Evolutionary conservation across 2,329 filamentous ascomycete species (phyloP).

Genomic region (Curvularia verruculosa): DNA sequence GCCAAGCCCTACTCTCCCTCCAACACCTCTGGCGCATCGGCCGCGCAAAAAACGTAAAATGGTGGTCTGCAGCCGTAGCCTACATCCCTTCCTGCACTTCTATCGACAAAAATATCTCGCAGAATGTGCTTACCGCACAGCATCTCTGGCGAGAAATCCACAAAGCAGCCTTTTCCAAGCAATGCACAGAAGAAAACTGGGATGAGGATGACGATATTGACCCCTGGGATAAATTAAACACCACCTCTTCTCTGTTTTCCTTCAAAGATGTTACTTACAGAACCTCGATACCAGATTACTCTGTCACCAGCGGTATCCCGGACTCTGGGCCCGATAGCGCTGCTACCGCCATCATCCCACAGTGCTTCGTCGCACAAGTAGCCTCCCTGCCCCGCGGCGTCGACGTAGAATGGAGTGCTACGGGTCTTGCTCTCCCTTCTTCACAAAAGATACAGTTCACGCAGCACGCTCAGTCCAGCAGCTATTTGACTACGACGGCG

Average conservation of each 20-base stretch:
- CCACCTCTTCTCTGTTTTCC: conserved; percentile 42
- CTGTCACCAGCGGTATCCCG: not conserved
- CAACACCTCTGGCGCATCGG: conserved; percentile 92
- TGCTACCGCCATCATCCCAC: conserved; percentile 54
- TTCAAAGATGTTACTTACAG: conserved; percentile 36
- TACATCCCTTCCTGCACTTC: conserved; percentile 21
- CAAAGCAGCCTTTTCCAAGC: not conserved
- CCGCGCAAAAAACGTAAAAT: conserved; percentile 70
- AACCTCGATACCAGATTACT: conserved; percentile 52
- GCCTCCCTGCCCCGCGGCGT: conserved; percentile 75
- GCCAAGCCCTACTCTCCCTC: conserved; percentile 73
- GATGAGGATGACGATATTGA: conserved; percentile 56
- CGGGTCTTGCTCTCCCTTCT: conserved; percentile 56
- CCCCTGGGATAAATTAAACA: conserved; percentile 69
- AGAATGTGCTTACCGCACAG: conserved; percentile 47
- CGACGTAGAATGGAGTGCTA: conserved; percentile 82
- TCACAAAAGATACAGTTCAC: not conserved
- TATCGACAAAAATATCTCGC: conserved; percentile 4
- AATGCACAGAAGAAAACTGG: conserved; percentile 51
- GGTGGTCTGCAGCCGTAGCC: conserved; percentile 77
- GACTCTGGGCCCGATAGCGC: too few species aligned
- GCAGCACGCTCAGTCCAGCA: not conserved
- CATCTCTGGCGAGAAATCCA: conserved; percentile 53
- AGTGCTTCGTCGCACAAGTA: conserved; percentile 77
- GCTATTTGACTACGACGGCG: not conserved